Base-by-base conservation (phyloP, 164 flowering plant genomes). In the Hamamelis virginiana region DNA sequence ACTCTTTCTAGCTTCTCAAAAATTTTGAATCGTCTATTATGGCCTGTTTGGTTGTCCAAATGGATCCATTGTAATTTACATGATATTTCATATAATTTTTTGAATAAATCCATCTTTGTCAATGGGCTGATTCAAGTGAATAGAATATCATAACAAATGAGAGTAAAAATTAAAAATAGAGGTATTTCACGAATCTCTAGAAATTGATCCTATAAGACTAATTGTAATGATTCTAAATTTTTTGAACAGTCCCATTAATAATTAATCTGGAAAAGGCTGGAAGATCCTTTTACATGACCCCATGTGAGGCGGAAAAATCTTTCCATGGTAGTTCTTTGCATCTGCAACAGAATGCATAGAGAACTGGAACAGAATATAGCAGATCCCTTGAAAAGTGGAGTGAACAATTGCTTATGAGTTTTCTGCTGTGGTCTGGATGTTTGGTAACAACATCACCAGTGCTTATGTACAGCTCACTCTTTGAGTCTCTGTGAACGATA, bases 241-340 rank as follows among this genome's bases (percentile, higher is more conserved):
- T n/a, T n/a, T n/a, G n/a, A n/a, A n/a, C n/a, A 95, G 92, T 69
- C 91, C 97, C 28, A 76, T 87, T 53, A 89, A 83, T 28, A 88
- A 86, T 69, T 95, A 97, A 97, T 76, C 92, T 46, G 97, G 89
- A 75, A 82, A 93, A 72, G 86, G 92, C 72, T 95, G 99, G 83
- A 84, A 89, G 63, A 77, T 90, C 76, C 76, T 76, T 19, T 41
- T 79, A 28, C 88, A 91, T 63, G 88, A 88, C 47, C 87, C 97
- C 3, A 85, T 92, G 90, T 93, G 75, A 33, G 89, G 82, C 74
- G 97, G 97, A 18, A 89, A 89, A 77, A 78, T 95, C 11, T 73
- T 87, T 68, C 97, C 97, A 28, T 76, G 59, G 51, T 69, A 86
- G 62, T 74, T 69, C 62, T 92, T 95, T 79, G 99, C 90, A 64